Evolutionary conservation across 1,139 yeast genomes (phyloP).

Genomic region (Candida freyschussii): DNA sequence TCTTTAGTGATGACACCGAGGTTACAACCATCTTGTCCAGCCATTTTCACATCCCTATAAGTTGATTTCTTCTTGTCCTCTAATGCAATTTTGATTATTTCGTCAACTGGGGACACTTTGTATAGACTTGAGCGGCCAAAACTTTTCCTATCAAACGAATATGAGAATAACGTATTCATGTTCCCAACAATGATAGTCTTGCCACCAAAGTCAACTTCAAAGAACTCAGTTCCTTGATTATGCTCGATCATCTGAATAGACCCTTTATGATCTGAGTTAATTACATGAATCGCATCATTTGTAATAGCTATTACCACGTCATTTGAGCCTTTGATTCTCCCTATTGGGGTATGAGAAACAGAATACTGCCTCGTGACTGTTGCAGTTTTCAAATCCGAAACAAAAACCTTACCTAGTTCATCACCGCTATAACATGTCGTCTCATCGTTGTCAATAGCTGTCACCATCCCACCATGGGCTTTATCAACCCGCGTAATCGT

Average conservation of each 20-base stretch:
- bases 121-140: constrained; percentile 26
- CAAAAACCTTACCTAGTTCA: constrained; percentile 33
- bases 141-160: constrained; percentile 24
- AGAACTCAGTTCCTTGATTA: constrained; percentile 17
- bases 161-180: constrained; percentile 21
- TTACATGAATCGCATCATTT: constrained; percentile 21
- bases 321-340: constrained; percentile 24
- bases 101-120: constrained; percentile 33
- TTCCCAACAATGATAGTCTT: constrained; percentile 29
- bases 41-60: constrained; percentile 31
- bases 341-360: constrained; percentile 23
- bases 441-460: constrained; percentile 31
- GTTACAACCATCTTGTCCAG: constrained; percentile 54
- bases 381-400: constrained; percentile 28
- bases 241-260: constrained; percentile 6
- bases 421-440: constrained; percentile 38
- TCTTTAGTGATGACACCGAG: constrained; percentile 38
- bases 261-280: constrained; percentile 16
- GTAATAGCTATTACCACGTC: constrained; percentile 27
- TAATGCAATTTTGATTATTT: constrained; percentile 36
- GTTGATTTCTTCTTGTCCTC: constrained; percentile 27
- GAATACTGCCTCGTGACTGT: constrained; percentile 23
- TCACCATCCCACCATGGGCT: constrained; percentile 32
- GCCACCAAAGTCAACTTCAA: constrained; percentile 52
- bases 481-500: constrained; percentile 33